These are phyloP conservation scores for Verticillium klebahnii DNA, from an alignment of 2,329 filamentous ascomycete species.

Conservation along the genomic window DNA sequence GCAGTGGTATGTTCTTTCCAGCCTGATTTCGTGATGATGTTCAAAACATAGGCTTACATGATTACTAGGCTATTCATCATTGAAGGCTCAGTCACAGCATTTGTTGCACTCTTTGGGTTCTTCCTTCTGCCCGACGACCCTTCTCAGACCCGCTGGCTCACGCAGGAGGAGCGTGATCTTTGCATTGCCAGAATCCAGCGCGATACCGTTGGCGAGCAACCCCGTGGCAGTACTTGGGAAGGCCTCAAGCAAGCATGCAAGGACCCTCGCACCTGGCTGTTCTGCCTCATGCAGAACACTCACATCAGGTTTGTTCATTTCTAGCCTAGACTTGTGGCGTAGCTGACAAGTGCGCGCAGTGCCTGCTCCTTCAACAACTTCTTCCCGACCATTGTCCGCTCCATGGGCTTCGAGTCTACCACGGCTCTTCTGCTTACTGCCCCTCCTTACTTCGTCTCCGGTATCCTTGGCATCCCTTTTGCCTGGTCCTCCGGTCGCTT, in stretches of 20 bases:
- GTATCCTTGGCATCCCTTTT: constrained; percentile 17
- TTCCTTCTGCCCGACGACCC: constrained; percentile 31
- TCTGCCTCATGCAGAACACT: constrained; percentile 2
- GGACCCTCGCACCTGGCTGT: constrained; percentile 22
- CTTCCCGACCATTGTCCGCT: constrained; percentile 14
- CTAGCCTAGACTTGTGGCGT: constrained; percentile 30
- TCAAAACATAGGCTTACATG: background rate
- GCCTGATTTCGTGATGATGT: too few relatives aligned
- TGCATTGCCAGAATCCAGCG: constrained; percentile 6
- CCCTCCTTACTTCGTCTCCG: constrained; percentile 13
- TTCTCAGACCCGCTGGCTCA: constrained; percentile 7
- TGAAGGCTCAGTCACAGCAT: constrained; percentile 27
- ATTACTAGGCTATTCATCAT: constrained; percentile 5
- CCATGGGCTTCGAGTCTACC: constrained; percentile 3
- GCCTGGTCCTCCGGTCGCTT: constrained; percentile 35
- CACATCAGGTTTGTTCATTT: constrained; percentile 30
- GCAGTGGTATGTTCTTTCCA: constrained; percentile 4
- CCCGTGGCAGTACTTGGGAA: constrained; percentile 5
- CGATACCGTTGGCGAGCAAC: constrained; percentile 7
- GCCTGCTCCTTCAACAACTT: constrained; percentile 16
- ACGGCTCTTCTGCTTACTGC: constrained; percentile 29
- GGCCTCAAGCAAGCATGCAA: constrained; percentile 9
- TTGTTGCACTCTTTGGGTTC: constrained; percentile 32
- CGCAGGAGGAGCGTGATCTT: constrained; percentile 6
- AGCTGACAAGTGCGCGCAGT: background rate